Conservation (phyloP, 2,329 filamentous ascomycete species). For the Taxawa tesnikishii region DNA sequence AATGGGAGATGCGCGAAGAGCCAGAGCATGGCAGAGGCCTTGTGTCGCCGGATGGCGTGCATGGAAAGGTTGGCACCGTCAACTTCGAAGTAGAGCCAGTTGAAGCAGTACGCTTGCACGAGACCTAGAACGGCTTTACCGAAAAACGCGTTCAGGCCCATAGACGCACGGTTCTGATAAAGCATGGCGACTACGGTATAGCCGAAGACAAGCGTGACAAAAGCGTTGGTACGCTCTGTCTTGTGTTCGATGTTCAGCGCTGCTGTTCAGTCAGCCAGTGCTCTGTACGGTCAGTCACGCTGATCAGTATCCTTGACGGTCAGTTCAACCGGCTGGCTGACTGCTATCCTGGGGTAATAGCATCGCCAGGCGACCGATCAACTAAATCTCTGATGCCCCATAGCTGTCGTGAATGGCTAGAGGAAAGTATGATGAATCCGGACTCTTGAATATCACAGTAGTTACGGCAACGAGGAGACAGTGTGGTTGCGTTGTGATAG, state of each 20-base stretch:
- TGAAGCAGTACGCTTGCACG: slow-evolving; percentile 20
- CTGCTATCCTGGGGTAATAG: too few species aligned
- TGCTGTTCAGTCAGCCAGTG: too few species aligned
- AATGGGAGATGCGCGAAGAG: slow-evolving; percentile 46
- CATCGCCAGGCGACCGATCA: too few species aligned
- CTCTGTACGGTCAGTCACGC: too few species aligned
- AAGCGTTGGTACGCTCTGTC: slow-evolving; percentile 51
- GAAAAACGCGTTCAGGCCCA: slow-evolving; percentile 46
- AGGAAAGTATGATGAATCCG: too few species aligned
- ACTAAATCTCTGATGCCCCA: too few species aligned
- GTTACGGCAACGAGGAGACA: too few species aligned
- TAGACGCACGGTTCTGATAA: slow-evolving; percentile 33
- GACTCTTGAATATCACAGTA: too few species aligned
- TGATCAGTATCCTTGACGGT: too few species aligned
- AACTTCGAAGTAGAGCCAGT: slow-evolving; percentile 33
- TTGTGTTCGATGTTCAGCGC: slow-evolving; percentile 52
- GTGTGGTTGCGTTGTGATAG: too few species aligned
- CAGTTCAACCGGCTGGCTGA: too few species aligned
- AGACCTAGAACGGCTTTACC: slow-evolving; percentile 43
- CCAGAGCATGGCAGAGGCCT: slow-evolving; percentile 37
- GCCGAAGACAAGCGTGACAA: slow-evolving; percentile 52
- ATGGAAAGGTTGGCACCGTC: slow-evolving; percentile 43
- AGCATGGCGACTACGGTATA: slow-evolving; percentile 51
- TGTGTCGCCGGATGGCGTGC: slow-evolving; percentile 47
- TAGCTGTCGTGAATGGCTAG: too few species aligned